Conservation (phyloP, 2,329 filamentous ascomycete species). For the Mycogone perniciosa region DNA sequence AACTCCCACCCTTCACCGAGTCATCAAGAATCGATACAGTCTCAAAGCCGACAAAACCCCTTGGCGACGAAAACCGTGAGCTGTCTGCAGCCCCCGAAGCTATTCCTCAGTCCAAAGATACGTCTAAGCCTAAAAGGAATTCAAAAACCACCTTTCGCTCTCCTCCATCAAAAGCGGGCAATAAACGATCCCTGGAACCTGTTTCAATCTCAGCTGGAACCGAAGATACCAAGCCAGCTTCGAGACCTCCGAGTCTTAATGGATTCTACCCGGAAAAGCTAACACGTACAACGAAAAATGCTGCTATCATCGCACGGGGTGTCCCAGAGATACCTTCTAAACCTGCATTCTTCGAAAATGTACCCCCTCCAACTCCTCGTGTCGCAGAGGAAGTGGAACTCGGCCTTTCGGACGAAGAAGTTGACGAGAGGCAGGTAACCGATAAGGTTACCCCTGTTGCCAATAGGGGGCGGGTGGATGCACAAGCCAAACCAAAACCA, state of each 20-base stretch:
- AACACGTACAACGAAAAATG: conserved; percentile 24
- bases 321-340: conserved; percentile 31
- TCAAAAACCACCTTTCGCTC: conserved; percentile 18
- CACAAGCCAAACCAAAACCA: conserved; percentile 3
- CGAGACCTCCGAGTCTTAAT: conserved; percentile 26
- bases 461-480: conserved; percentile 1
- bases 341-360: conserved; percentile 34
- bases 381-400: conserved; percentile 14
- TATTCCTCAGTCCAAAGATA: conserved; percentile 5
- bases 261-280: conserved; percentile 31
- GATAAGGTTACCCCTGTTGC: conserved; percentile 23
- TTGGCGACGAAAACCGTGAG: conserved; percentile 1
- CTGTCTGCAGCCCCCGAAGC: conserved; percentile 8
- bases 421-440: conserved; percentile 5
- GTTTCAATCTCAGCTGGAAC: conserved; percentile 18
- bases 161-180: conserved; percentile 23
- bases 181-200: conserved; percentile 27
- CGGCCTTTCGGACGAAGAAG: conserved; percentile 17
- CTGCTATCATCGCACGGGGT: conserved; percentile 20
- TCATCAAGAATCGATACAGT: not conserved
- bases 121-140: conserved; percentile 11
- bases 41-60: not conserved
- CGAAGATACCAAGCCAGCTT: conserved; percentile 26
- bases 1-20: not conserved
- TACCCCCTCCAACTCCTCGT: conserved; percentile 22